Evolutionary conservation across 2,329 filamentous ascomycete genomes (phyloP).

Genomic region (Nigrospora osmanthi): DNA sequence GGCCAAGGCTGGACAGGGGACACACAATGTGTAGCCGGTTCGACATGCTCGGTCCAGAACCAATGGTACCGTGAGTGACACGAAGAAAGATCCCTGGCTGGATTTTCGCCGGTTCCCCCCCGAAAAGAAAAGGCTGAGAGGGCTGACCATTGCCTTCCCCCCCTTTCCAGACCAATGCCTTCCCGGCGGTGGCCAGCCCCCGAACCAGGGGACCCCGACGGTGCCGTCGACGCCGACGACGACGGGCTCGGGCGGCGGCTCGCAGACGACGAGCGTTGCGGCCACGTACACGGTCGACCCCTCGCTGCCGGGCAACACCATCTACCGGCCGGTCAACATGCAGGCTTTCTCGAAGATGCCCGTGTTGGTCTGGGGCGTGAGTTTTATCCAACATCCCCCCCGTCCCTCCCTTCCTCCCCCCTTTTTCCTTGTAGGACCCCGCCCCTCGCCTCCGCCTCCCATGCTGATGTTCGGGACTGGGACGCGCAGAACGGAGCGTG

Average conservation of each 20-base stretch:
- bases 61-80: not conserved
- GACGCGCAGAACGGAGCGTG: not conserved
- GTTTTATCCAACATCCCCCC: too few species aligned
- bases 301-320: not conserved
- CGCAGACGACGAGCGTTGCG: not conserved
- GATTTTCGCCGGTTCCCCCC: not conserved
- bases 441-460: too few species aligned
- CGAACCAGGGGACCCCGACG: not conserved
- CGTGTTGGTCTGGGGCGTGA: not conserved
- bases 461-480: too few species aligned
- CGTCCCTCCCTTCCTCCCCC: too few species aligned
- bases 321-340: slow-evolving; percentile 2
- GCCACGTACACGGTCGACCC: not conserved
- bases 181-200: not conserved
- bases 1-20: not conserved
- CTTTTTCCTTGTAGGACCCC: too few species aligned
- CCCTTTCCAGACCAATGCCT: not conserved
- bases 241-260: not conserved
- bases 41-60: not conserved
- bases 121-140: not conserved
- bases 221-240: not conserved
- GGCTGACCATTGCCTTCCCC: not conserved
- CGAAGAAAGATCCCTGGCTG: not conserved
- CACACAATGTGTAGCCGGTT: not conserved
- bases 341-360: not conserved